Evolutionary conservation across 139 green algal genomes (phyloP).

Genomic region (Spirogloea muscicola): DNA sequence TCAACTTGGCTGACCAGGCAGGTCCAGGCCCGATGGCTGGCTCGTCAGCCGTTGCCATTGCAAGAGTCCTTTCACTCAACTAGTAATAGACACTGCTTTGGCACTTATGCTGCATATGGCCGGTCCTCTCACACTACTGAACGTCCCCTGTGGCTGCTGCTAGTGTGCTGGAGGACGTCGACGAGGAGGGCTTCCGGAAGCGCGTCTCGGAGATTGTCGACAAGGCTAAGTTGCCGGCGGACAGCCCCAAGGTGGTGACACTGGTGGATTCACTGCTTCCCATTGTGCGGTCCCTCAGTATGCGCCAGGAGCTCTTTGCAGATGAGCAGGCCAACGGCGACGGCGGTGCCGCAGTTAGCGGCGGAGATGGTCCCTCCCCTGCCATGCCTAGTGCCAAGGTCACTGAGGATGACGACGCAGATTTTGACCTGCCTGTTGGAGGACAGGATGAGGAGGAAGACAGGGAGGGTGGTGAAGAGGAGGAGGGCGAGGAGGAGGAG

Average conservation of each 20-base stretch:
- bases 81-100: no score
- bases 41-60: no score
- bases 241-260: constrained; percentile 6
- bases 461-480: constrained; percentile 10
- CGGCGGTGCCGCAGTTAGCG: neutral
- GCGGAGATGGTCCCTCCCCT: no score
- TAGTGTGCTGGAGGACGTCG: constrained; percentile 19
- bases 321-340: neutral
- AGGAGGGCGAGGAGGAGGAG: constrained; percentile 26
- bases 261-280: constrained; percentile 20
- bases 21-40: no score
- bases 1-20: no score
- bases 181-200: constrained; percentile 20
- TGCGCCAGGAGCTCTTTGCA: neutral
- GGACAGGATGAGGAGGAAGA: constrained; percentile 21
- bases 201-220: constrained; percentile 21
- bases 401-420: constrained; percentile 12
- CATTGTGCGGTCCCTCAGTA: constrained; percentile 1
- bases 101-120: no score
- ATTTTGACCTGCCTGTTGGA: neutral
- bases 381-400: constrained; percentile 25
- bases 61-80: no score
- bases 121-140: no score
- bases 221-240: neutral
- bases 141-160: no score